Evolutionary conservation across 2,329 filamentous ascomycete genomes (phyloP).

Genomic region (Penicillium sp.): DNA sequence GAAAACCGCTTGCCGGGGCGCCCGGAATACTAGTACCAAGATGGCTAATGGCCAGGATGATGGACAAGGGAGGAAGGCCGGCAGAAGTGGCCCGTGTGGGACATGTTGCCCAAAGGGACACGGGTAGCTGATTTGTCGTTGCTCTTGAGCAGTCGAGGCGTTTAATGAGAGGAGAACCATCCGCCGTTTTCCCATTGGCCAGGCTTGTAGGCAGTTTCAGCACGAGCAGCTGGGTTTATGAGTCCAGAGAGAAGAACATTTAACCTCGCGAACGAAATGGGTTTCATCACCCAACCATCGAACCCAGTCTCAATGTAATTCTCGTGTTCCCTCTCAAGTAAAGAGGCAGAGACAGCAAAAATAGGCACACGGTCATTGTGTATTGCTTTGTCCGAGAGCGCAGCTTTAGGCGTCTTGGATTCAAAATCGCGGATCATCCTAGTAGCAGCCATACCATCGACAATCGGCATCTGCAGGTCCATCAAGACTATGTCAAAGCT

Average conservation of each 20-base stretch:
- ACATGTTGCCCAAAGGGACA: background rate
- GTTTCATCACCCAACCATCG: slow-evolving; percentile 88
- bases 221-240: slow-evolving; percentile 57
- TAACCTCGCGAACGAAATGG: slow-evolving; percentile 76
- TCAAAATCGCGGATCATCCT: slow-evolving; percentile 80
- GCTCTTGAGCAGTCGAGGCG: background rate
- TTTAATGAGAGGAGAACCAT: slow-evolving; percentile 61
- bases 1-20: background rate
- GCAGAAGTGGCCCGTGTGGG: background rate
- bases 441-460: slow-evolving; percentile 80
- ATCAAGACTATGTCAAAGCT: slow-evolving; percentile 80
- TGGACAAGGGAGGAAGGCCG: background rate
- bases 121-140: background rate
- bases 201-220: slow-evolving; percentile 65
- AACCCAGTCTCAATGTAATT: slow-evolving; percentile 76
- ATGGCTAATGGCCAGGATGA: background rate
- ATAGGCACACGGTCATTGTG: slow-evolving; percentile 71
- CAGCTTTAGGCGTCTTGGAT: slow-evolving; percentile 48
- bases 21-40: background rate
- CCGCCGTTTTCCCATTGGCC: slow-evolving; percentile 83
- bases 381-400: slow-evolving; percentile 57
- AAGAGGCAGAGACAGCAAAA: slow-evolving; percentile 83
- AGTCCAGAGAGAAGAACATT: slow-evolving; percentile 69
- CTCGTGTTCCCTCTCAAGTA: slow-evolving; percentile 67
- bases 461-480: slow-evolving; percentile 99